These are phyloP conservation scores for Seiridium cupressi DNA, from an alignment of 2,329 filamentous ascomycete species.

Conservation along the genomic window DNA sequence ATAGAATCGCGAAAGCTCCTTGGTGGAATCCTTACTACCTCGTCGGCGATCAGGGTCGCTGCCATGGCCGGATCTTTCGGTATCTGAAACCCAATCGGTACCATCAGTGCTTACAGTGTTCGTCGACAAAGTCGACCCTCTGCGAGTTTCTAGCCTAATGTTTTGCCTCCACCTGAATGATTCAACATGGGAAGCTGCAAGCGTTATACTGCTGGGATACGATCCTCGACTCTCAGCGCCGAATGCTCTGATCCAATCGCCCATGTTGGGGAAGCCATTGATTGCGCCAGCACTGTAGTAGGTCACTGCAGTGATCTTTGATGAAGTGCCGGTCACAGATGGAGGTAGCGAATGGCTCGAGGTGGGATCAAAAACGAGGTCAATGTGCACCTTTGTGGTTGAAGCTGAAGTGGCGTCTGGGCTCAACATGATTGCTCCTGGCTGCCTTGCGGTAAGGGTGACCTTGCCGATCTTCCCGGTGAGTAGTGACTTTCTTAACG, in stretches of 20 bases:
- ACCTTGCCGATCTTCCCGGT: slow-evolving; percentile 49
- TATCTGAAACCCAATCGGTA: slow-evolving; percentile 38
- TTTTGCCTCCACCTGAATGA: slow-evolving; percentile 40
- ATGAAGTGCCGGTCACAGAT: slow-evolving; percentile 44
- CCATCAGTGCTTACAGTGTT: background rate
- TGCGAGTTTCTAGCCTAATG: slow-evolving; percentile 30
- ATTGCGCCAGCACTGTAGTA: slow-evolving; percentile 49
- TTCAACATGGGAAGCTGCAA: slow-evolving; percentile 35
- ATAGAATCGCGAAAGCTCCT: slow-evolving; percentile 28
- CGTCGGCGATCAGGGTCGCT: background rate
- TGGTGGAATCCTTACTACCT: slow-evolving; percentile 8
- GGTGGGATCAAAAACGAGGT: slow-evolving; percentile 46
- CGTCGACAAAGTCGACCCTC: slow-evolving; percentile 52
- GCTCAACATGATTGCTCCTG: slow-evolving; percentile 47
- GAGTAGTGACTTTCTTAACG: slow-evolving; percentile 51
- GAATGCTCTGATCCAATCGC: slow-evolving; percentile 37
- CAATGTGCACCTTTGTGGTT: slow-evolving; percentile 40
- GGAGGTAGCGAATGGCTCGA: slow-evolving; percentile 42
- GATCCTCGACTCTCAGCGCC: slow-evolving; percentile 38
- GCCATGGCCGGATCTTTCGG: slow-evolving; percentile 19
- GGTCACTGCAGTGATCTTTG: slow-evolving; percentile 51
- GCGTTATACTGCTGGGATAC: slow-evolving; percentile 43
- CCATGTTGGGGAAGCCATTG: slow-evolving; percentile 48
- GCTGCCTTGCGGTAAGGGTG: slow-evolving; percentile 43
- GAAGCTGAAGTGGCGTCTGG: slow-evolving; percentile 44